A percentile compares a stretch with the other conserved stretches of the same genome.
Conservation (phyloP, 116 monocot genomes). For the Trichopus zeylanicus region DNA sequence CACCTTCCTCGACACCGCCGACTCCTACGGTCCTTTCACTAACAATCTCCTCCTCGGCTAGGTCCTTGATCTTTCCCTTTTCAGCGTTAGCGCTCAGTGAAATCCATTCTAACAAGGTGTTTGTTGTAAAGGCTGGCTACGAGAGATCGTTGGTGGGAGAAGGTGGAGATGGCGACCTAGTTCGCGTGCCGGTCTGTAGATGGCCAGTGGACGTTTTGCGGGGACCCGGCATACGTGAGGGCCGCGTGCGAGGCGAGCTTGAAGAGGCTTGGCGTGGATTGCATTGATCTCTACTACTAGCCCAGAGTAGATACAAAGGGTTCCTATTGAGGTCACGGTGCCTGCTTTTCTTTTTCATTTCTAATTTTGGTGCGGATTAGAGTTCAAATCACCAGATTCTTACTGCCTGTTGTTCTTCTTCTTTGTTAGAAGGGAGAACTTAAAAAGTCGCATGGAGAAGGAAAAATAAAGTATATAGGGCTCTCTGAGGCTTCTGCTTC, state of each 20-base stretch:
- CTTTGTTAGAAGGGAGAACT: conserved; percentile 53
- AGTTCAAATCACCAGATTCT: too few species aligned
- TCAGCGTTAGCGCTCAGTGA: neutral
- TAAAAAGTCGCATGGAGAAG: conserved; percentile 60
- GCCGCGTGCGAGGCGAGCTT: conserved; percentile 61
- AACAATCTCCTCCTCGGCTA: conserved; percentile 63
- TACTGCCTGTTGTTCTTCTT: neutral
- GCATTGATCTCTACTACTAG: conserved; percentile 45
- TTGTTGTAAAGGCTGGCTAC: conserved; percentile 14
- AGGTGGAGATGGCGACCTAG: conserved; percentile 74
- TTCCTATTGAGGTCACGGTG: conserved; percentile 78
- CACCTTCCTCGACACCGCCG: conserved; percentile 61
- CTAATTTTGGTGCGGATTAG: neutral
- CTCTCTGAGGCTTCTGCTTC: conserved; percentile 59
- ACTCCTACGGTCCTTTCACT: conserved; percentile 49
- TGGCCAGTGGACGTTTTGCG: conserved; percentile 25
- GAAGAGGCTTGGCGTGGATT: conserved; percentile 42
- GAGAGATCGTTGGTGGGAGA: conserved; percentile 29
- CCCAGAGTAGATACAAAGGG: conserved; percentile 30
- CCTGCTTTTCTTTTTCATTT: neutral
- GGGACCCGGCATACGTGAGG: conserved; percentile 61
- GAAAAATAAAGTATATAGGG: conserved; percentile 76
- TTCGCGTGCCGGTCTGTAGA: conserved; percentile 33
- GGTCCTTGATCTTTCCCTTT: conserved; percentile 9
- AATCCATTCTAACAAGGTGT: neutral